Evolutionary conservation across 202 grass and related monocot genomes (phyloP).

Genomic region (Hordeum pubiflorum): DNA sequence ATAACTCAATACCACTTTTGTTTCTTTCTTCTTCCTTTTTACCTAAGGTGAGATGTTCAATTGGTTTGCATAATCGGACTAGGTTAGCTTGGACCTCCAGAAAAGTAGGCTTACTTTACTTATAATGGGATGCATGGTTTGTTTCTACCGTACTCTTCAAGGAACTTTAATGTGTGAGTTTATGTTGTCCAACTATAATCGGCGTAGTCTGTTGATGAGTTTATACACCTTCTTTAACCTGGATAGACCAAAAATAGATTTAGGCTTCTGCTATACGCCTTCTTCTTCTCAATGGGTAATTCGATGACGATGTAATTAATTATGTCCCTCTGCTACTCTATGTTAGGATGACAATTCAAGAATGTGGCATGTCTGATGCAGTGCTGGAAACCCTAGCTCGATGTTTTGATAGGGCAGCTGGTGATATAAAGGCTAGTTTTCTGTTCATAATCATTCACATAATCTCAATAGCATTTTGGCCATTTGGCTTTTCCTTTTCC

Average conservation of each 20-base stretch:
- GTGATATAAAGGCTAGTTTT: slow-evolving; percentile 73
- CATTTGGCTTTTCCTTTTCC: slow-evolving; percentile 31
- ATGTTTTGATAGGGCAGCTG: slow-evolving; percentile 50
- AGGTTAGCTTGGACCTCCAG: not conserved
- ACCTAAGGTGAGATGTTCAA: not conserved
- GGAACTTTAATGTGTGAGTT: not conserved
- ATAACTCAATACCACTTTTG: not conserved
- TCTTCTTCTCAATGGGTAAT: not conserved
- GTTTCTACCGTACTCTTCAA: not conserved
- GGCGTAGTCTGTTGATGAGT: not conserved
- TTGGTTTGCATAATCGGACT: not conserved
- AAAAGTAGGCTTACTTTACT: not conserved
- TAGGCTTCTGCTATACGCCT: not conserved
- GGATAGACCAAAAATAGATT: not conserved
- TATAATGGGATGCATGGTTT: not conserved
- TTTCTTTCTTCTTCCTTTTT: not conserved
- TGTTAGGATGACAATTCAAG: slow-evolving; percentile 73
- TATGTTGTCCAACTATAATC: not conserved
- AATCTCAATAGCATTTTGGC: not conserved
- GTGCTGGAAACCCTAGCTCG: slow-evolving; percentile 60
- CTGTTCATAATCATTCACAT: slow-evolving; percentile 13
- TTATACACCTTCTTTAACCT: not conserved
- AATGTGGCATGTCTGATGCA: slow-evolving; percentile 64
- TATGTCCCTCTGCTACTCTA: slow-evolving; percentile 5
- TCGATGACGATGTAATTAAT: slow-evolving; percentile 10